Evolutionary conservation across 2,329 filamentous ascomycete species (phyloP), one percentile per base, ranked within the genome.

Genomic region (Pyrenophora graminea): DNA sequence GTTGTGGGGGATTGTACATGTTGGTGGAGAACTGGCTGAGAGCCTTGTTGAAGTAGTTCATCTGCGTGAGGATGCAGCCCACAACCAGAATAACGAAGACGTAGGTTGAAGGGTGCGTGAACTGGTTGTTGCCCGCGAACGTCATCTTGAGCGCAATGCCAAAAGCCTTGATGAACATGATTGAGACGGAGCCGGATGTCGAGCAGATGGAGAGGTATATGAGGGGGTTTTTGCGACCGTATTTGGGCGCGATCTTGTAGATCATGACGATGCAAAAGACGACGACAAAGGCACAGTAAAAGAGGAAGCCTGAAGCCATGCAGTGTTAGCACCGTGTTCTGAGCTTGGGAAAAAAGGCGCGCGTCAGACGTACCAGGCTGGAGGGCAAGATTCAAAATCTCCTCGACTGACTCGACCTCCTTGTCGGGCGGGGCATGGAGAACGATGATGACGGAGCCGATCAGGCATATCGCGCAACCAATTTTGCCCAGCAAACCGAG

Each of bases 11-110:
- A 13, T 79, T 89, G 73, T 82, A 96, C 92, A 99, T 96, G 65
- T 95, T 96, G 27, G 94, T 97, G 25, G 90, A 93, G 76, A 97
- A 99, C 68, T 95, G 91, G 74, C 91, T 95, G 53, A 99, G 79
- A 6, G 94, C 94, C 76, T 99, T 99, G 81, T 99, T 99, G 77
- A 99, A 96, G 76, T 99, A 99, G 76, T 99, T 99, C 94, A 99
- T 97, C 80, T 99, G 94, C 7, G 92, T 97, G 62, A 99, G 75
- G 70, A 99, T 97, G 79, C 94, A 99, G 59, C 97, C 90, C 3
- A 82, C 81, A 0, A 92, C 94, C 59, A 97, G 85, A 61, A 99
- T 97, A 75, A 93, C 87, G 73, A 99, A 99, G 58, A 97, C 92
- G 67, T 99, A 99, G 53, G 95, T 99, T 42, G 91, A 96, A 2